Evolutionary conservation across 1,139 yeast genomes (phyloP).

Genomic region (Debaryomyces sp.): DNA sequence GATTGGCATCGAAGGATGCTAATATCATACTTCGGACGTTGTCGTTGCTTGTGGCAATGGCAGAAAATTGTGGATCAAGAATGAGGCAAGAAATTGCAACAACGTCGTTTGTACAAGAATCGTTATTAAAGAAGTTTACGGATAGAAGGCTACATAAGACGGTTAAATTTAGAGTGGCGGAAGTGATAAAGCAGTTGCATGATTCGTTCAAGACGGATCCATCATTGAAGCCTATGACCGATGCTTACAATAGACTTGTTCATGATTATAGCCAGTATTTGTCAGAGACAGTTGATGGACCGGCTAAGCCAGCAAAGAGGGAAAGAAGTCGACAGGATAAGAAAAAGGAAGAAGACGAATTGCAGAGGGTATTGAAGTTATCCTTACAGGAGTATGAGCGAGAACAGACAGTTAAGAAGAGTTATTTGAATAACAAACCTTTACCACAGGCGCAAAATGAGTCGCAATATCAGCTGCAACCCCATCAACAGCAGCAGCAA

Average conservation of each 20-base stretch:
- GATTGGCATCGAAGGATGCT: constrained; percentile 69
- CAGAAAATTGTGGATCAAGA: constrained; percentile 92
- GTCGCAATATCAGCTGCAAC: constrained; percentile 8
- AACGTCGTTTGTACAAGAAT: constrained; percentile 57
- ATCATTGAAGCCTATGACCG: constrained; percentile 68
- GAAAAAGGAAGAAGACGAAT: constrained; percentile 73
- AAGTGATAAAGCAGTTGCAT: constrained; percentile 67
- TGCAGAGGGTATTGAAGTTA: constrained; percentile 74
- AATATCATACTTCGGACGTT: constrained; percentile 77
- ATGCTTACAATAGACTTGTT: constrained; percentile 53
- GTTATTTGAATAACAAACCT: constrained; percentile 32
- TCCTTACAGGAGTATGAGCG: constrained; percentile 70
- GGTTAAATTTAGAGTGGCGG: constrained; percentile 67
- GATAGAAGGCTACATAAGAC: constrained; percentile 64
- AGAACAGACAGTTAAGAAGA: constrained; percentile 35
- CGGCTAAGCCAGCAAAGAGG: constrained; percentile 65
- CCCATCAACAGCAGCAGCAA: constrained; percentile 9
- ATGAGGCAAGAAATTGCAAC: constrained; percentile 83
- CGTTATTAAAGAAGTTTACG: constrained; percentile 56
- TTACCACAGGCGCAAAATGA: constrained; percentile 25
- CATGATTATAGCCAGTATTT: constrained; percentile 48
- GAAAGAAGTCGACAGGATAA: constrained; percentile 52
- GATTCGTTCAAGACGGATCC: constrained; percentile 68
- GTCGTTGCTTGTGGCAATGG: constrained; percentile 72
- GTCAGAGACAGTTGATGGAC: constrained; percentile 29